A percentile compares a stretch with the other conserved stretches of the same genome.
Conservation (phyloP, 352 stramenopile genomes). For the Salisapilia sapeloensis region DNA sequence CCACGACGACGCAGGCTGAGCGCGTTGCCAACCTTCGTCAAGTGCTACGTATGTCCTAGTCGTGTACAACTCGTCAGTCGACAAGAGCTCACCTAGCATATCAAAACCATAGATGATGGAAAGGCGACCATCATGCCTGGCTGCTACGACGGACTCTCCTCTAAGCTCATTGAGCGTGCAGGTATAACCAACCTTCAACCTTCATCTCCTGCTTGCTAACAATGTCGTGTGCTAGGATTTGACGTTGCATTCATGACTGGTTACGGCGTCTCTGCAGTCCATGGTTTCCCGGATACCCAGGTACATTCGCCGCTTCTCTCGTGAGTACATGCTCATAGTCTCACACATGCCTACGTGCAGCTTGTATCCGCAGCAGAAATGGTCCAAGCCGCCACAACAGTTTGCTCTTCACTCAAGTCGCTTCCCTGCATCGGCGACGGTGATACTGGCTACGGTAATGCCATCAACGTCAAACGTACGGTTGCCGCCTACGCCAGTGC, state of each 20-base stretch:
- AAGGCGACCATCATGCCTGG: slow-evolving; percentile 73
- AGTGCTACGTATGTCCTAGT: slow-evolving; percentile 13
- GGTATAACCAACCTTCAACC: slow-evolving; percentile 3
- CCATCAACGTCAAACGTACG: slow-evolving; percentile 87
- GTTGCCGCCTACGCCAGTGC: slow-evolving; percentile 80
- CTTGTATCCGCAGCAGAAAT: slow-evolving; percentile 55
- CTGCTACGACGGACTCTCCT: slow-evolving; percentile 84
- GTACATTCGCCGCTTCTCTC: slow-evolving; percentile 43
- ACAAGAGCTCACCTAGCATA: neutral
- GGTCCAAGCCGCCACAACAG: slow-evolving; percentile 13
- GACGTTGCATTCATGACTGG: slow-evolving; percentile 87
- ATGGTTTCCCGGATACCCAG: slow-evolving; percentile 83
- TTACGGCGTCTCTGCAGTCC: slow-evolving; percentile 79
- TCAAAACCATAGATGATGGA: slow-evolving; percentile 13
- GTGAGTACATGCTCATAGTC: slow-evolving; percentile 45
- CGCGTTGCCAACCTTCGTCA: slow-evolving; percentile 25
- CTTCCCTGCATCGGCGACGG: slow-evolving; percentile 68
- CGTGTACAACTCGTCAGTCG: neutral
- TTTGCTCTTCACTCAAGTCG: slow-evolving; percentile 18
- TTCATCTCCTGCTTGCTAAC: neutral
- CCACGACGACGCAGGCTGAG: slow-evolving; percentile 17
- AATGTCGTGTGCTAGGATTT: slow-evolving; percentile 31
- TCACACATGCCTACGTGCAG: slow-evolving; percentile 18
- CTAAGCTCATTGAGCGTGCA: slow-evolving; percentile 74
- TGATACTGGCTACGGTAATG: slow-evolving; percentile 88